phyloP scores from a whole-genome alignment of 1,284 basidiomycete genomes.

The Leccinum subfulvum region DNA sequence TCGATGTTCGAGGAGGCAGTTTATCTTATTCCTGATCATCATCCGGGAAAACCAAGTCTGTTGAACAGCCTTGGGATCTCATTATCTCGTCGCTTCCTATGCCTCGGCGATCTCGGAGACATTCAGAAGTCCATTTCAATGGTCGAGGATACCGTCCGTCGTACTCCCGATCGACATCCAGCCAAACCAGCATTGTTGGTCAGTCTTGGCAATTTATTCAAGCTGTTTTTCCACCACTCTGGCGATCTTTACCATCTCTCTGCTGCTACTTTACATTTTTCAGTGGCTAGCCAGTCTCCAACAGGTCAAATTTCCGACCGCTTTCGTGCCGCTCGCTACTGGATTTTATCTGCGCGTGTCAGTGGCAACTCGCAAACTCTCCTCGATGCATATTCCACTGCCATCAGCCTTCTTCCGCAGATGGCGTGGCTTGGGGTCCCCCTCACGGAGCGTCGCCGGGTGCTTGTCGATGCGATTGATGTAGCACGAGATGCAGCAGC shows the following conservation, averaged over 20 bases:
- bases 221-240: not conserved
- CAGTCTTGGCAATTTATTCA: not conserved
- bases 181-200: not conserved
- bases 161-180: not conserved
- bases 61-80: not conserved
- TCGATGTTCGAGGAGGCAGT: not conserved
- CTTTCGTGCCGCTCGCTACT: not conserved
- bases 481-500: constrained; percentile 2
- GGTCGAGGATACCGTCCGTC: not conserved
- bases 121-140: not conserved
- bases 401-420: constrained; percentile 3
- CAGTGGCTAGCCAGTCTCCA: not conserved
- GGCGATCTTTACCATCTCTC: not conserved
- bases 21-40: not conserved
- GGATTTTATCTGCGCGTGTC: not conserved
- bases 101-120: not conserved
- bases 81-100: not conserved
- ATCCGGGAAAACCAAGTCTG: not conserved
- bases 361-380: not conserved
- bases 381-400: not conserved
- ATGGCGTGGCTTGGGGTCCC: constrained; percentile 10
- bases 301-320: not conserved
- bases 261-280: not conserved
- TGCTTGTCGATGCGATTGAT: not conserved
- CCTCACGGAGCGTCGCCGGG: constrained; percentile 1